These are phyloP conservation scores for Proliferodiscus dingleyae DNA, from an alignment of 2,329 filamentous ascomycete genomes.

Conservation along the genomic window DNA sequence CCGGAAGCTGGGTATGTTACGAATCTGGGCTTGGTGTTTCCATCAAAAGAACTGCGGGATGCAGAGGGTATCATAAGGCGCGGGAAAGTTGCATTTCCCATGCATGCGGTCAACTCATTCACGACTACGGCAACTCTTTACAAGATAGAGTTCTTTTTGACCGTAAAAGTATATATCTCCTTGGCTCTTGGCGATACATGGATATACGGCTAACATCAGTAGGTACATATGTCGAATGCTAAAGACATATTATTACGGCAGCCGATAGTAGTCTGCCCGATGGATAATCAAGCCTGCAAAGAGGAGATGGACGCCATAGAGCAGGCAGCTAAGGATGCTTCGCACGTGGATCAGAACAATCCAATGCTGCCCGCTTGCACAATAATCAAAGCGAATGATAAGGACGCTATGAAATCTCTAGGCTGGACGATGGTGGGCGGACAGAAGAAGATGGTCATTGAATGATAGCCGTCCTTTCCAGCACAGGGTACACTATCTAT, in stretches of 20 bases:
- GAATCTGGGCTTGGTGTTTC: conserved; percentile 86
- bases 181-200: no score
- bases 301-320: conserved; percentile 99
- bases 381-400: conserved; percentile 76
- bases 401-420: conserved; percentile 54
- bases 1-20: conserved; percentile 90
- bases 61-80: conserved; percentile 80
- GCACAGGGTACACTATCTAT: background rate
- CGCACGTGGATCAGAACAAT: conserved; percentile 80
- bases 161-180: conserved; percentile 70
- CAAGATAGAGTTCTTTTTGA: conserved; percentile 96
- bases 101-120: conserved; percentile 84
- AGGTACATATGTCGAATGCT: conserved; percentile 85
- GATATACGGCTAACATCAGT: conserved; percentile 14
- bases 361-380: conserved; percentile 85
- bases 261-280: conserved; percentile 90
- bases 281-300: conserved; percentile 93
- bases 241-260: conserved; percentile 85
- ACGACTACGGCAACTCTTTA: conserved; percentile 92
- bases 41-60: conserved; percentile 82
- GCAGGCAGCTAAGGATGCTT: conserved; percentile 88
- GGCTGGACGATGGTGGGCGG: conserved; percentile 60
- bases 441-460: conserved; percentile 62
- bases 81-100: conserved; percentile 80
- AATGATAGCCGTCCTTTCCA: conserved; percentile 37